Base-by-base conservation (phyloP, 2,329 filamentous ascomycete genomes). In the Colletotrichum salicis region DNA sequence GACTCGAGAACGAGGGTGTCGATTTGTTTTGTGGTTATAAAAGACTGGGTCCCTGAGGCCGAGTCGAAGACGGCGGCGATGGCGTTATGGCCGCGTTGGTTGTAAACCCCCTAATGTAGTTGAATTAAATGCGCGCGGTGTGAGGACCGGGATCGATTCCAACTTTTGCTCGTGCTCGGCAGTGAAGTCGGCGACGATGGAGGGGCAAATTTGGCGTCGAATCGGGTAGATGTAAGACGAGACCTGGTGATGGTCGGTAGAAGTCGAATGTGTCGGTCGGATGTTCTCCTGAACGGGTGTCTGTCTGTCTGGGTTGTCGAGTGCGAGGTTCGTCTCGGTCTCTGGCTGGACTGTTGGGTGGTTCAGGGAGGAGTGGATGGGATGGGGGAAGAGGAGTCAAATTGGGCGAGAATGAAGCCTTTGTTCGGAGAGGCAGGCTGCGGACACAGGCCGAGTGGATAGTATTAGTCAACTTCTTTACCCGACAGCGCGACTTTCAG, bases 381-480 rank as follows among this genome's bases (percentile, higher is more conserved):
- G 52, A 71, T 62, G 67, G 70, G 67, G 62, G 70, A 72, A 66
- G 70, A 67, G 70, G 57, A 72, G 57, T 67, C 62, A 63, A 72
- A 61, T 61, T 71, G 67, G 62, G 66, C 56, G 67, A 72, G 61
- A 72, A 67, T 66, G 70, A 73, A 71, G 70, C 62, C 70, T 64
- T 68, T 74, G 70, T 71, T 64, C 60, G 51, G 71, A 66, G 69
- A 48, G 41, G 64, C 64, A 58, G 58, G 58, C 52, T 67, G 59
- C 55, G 62, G 69, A 70, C 68, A 64, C 59, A 64, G 67, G 57
- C 71, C 64, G 57, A 73, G 54, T 65, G 64, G 70, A 67, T 72
- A 45, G 56, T 61, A 72, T 72, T 72, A 72, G 70, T 72, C 70
- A 72, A 72, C 35, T 62, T 71, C 67, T 72, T 72, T 72, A 72